These are phyloP conservation scores for Trichoderma virens DNA, from an alignment of 495 filamentous ascomycete species.

Conservation along the genomic window DNA sequence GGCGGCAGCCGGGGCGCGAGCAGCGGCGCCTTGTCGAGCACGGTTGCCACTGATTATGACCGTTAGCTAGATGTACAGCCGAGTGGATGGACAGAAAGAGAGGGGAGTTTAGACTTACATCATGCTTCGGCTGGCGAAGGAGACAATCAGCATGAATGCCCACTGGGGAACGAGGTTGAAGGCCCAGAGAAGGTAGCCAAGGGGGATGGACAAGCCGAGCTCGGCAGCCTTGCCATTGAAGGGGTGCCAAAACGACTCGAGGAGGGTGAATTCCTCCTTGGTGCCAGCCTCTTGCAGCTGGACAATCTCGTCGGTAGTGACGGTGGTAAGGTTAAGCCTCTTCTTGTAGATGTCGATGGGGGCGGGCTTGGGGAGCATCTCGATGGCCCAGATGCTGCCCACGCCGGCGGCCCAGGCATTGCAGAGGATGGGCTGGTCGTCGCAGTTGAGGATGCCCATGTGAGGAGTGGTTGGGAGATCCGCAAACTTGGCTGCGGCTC, in stretches of 20 bases:
- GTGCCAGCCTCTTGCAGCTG: slow-evolving; percentile 53
- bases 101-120: slow-evolving; percentile 48
- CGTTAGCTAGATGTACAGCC: not conserved
- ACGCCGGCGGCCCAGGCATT: slow-evolving; percentile 67
- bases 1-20: slow-evolving; percentile 16
- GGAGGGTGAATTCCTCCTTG: slow-evolving; percentile 47
- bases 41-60: slow-evolving; percentile 20
- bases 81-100: not conserved
- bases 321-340: slow-evolving; percentile 57
- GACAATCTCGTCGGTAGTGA: slow-evolving; percentile 54
- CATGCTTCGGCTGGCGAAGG: slow-evolving; percentile 69
- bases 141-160: slow-evolving; percentile 71
- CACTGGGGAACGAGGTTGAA: slow-evolving; percentile 51
- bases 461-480: slow-evolving; percentile 58
- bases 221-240: slow-evolving; percentile 65
- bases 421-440: slow-evolving; percentile 71
- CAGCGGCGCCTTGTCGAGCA: slow-evolving; percentile 23
- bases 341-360: slow-evolving; percentile 56
- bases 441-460: slow-evolving; percentile 71
- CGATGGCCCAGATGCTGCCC: slow-evolving; percentile 64
- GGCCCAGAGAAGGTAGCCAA: slow-evolving; percentile 70
- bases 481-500: slow-evolving; percentile 62
- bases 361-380: slow-evolving; percentile 44
- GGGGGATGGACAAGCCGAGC: slow-evolving; percentile 51
- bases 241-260: slow-evolving; percentile 74